Evolutionary conservation across 1,284 basidiomycete species (phyloP).

Genomic region (Trichosporon ovoides): DNA sequence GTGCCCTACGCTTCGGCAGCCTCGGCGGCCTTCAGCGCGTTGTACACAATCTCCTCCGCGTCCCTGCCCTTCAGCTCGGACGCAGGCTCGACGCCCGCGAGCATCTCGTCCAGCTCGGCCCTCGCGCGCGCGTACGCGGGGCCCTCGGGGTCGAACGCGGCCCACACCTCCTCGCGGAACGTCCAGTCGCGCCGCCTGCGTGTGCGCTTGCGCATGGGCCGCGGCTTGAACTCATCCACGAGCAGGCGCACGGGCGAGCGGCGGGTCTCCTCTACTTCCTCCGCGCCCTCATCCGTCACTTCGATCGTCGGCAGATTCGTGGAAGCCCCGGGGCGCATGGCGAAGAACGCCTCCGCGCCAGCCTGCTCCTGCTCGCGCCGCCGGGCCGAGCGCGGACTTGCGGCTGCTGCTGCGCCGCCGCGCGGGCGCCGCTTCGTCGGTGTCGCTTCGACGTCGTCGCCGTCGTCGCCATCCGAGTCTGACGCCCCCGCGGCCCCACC

Average conservation of each 20-base stretch:
- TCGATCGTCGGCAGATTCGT: background rate
- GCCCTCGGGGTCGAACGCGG: background rate
- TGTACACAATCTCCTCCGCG: background rate
- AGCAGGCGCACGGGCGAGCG: background rate
- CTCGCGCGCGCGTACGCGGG: background rate
- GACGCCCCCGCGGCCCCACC: background rate
- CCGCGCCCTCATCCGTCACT: background rate
- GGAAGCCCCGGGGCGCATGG: constrained; percentile 30
- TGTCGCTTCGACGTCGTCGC: constrained; percentile 16
- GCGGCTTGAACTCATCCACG: background rate
- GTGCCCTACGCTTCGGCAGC: background rate
- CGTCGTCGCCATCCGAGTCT: constrained; percentile 12
- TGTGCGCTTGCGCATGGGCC: background rate
- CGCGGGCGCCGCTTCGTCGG: constrained; percentile 25
- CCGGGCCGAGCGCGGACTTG: background rate
- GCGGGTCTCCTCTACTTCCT: background rate
- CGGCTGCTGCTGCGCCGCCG: constrained; percentile 12
- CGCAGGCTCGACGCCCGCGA: background rate
- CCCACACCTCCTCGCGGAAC: constrained; percentile 14
- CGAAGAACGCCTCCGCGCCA: constrained; percentile 34
- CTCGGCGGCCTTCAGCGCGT: background rate
- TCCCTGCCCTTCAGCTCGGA: constrained; percentile 3
- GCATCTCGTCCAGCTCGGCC: background rate
- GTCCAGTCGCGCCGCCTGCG: constrained; percentile 12
- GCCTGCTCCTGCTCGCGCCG: constrained; percentile 19